Evolutionary conservation across 1,284 basidiomycete species (phyloP).

Genomic region (Rhodotorula sp.): DNA sequence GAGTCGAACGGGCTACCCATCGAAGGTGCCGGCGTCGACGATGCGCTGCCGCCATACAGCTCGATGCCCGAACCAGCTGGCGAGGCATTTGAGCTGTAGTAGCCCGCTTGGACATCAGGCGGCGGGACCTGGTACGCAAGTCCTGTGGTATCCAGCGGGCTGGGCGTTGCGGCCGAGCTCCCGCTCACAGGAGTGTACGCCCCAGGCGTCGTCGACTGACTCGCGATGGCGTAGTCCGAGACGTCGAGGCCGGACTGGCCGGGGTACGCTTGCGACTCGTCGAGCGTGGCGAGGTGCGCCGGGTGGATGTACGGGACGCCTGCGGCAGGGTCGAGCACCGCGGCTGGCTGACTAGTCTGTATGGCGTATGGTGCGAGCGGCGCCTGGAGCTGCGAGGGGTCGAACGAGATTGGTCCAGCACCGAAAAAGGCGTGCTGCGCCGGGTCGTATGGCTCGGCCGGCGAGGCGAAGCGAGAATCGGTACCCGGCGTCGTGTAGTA

Average conservation of each 20-base stretch:
- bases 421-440: slow-evolving; percentile 7
- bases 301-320: slow-evolving; percentile 18
- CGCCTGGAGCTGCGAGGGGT: neutral
- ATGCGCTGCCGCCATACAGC: no score
- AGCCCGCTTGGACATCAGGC: neutral
- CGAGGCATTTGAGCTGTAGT: neutral
- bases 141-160: slow-evolving; percentile 9
- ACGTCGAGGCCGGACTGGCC: neutral
- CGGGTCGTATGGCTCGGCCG: slow-evolving; percentile 11
- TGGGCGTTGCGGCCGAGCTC: neutral
- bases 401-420: slow-evolving; percentile 4
- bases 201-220: no score
- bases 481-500: slow-evolving; percentile 4
- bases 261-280: slow-evolving; percentile 12
- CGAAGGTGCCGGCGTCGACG: no score
- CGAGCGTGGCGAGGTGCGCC: slow-evolving; percentile 21
- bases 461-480: slow-evolving; percentile 22
- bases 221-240: no score
- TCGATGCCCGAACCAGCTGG: neutral
- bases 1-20: neutral
- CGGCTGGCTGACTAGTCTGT: no score
- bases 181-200: neutral
- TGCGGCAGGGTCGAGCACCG: no score
- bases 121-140: neutral
- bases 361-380: no score